Evolutionary conservation across 306 rosid genomes (phyloP).

Genomic region (Lotus japonicus): DNA sequence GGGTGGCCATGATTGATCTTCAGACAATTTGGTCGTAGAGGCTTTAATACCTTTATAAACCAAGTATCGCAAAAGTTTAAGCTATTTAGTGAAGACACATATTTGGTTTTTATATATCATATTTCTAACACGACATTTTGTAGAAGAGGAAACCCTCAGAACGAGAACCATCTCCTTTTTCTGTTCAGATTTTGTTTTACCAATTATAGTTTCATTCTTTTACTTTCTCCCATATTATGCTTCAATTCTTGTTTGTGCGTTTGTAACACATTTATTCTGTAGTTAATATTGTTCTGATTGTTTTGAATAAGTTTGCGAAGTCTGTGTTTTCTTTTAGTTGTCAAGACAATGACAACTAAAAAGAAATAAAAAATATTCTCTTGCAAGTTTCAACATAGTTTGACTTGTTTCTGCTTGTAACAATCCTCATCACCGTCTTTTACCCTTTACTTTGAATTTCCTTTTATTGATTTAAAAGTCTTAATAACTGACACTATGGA

Average conservation of each 20-base stretch:
- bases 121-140: not conserved
- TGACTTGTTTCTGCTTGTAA: constrained; percentile 3
- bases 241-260: not conserved
- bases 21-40: too few species aligned
- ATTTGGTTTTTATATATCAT: too few species aligned
- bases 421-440: not conserved
- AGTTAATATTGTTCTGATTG: constrained; percentile 2
- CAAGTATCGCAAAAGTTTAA: too few species aligned
- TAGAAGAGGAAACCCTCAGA: not conserved
- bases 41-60: too few species aligned
- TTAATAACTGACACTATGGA: constrained; percentile 24
- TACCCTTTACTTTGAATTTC: not conserved
- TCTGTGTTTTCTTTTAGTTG: not conserved
- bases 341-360: not conserved
- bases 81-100: too few species aligned
- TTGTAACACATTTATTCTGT: not conserved
- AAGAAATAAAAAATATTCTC: not conserved
- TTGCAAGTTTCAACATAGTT: constrained; percentile 5
- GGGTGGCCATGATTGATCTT: too few species aligned
- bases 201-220: not conserved
- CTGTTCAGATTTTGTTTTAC: not conserved
- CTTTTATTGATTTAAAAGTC: not conserved
- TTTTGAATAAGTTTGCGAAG: constrained; percentile 1
- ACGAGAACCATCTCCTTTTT: not conserved
- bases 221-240: not conserved